Base-by-base conservation (phyloP, 345 rosid genomes). In the Aquilaria yunnanensis region DNA sequence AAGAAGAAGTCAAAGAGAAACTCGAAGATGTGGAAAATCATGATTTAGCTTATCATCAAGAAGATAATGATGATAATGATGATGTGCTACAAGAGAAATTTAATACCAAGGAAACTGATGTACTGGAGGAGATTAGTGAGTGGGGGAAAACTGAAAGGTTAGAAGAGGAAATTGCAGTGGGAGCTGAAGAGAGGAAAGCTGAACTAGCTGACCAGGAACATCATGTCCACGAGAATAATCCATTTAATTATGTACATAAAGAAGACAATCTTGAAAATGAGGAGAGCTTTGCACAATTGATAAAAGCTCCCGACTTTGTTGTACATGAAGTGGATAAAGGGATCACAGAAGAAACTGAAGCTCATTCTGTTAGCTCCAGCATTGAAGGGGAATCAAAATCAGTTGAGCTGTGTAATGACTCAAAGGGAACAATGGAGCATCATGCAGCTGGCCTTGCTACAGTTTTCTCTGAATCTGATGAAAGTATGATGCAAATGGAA, bases 401-500 rank as follows among this genome's bases (percentile, higher is more conserved):
- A 68, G 72, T 10, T 70, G 83, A 69, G 76, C 60, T 67, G 72
- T 75, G 47, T 60, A 70, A 70, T 61, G 70, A 64, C 63, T 32
- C 47, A 65, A 85, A 72, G 62, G 73, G 66, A 56, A 71, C 62
- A 66, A 74, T 76, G 68, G 75, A 58, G 55, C 60, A 60, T 75
- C 86, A 80, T 63, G 67, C 67, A 62, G 65, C 71, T 70, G 72
- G 61, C 51, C 64, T 78, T 63, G 67, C 68, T 56, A 74, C 78
- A 56, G 74, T 63, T 73, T 47, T 72, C 66, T 55, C 65, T 67
- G 76, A 70, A 60, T 63, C 62, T 50, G 57, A 74, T 37, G 82
- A 68, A 59, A 67, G 57, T 57, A 67, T 72, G 66, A 67, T 74
- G 67, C 78, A 77, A 64, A 69, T 56, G 52, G 67, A 72, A 62